Percentiles rank a stretch among this genome's conserved stretches.
phyloP scores from a whole-genome alignment of 148 eudicot species.

The Amaranthus hypochondriacus region DNA sequence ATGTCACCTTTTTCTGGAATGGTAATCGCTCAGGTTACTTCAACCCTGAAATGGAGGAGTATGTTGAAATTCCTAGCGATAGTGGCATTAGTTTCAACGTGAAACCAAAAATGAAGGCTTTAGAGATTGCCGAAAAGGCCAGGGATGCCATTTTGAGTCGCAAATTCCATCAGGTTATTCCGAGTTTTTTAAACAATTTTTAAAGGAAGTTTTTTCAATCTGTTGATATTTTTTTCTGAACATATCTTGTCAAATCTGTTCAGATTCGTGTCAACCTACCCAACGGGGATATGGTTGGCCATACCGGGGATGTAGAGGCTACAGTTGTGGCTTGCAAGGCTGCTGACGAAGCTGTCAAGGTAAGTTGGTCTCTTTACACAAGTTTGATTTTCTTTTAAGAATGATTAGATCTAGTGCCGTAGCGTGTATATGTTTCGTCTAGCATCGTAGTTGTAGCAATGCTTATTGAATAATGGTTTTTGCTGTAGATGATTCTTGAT shows the following conservation, averaged over 20 bases:
- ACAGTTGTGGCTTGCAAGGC: conserved; percentile 84
- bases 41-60: conserved; percentile 81
- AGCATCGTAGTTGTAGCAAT: background rate
- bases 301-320: conserved; percentile 88
- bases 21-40: conserved; percentile 90
- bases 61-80: conserved; percentile 92
- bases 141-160: conserved; percentile 86
- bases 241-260: background rate
- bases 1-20: conserved; percentile 94
- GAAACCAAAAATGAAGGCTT: conserved; percentile 84
- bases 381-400: background rate
- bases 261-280: conserved; percentile 94
- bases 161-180: conserved; percentile 74
- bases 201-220: background rate
- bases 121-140: conserved; percentile 84
- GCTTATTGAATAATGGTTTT: conserved; percentile 1
- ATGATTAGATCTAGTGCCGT: background rate
- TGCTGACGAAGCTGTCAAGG: conserved; percentile 97
- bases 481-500: conserved; percentile 66
- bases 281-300: conserved; percentile 93
- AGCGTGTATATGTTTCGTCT: background rate
- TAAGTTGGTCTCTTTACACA: conserved; percentile 13
- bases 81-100: conserved; percentile 78
- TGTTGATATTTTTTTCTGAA: background rate
- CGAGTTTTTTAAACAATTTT: background rate